Evolutionary conservation across 768 basidiomycete genomes (phyloP).

Genomic region (Suillus alpinus): DNA sequence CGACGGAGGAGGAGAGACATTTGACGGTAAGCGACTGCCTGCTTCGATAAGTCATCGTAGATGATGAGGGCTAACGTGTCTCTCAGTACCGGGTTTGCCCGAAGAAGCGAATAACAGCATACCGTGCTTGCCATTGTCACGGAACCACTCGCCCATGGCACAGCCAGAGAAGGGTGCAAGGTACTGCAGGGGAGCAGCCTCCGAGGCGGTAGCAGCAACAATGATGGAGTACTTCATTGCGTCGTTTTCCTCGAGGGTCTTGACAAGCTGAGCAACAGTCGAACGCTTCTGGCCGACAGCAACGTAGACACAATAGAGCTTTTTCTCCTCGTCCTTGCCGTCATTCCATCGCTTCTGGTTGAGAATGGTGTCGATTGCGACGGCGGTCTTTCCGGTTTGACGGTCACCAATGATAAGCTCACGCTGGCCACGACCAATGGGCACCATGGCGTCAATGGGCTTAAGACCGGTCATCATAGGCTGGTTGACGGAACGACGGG

Average conservation of each 20-base stretch:
- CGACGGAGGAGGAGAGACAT: constrained; percentile 99
- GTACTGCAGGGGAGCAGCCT: constrained; percentile 98
- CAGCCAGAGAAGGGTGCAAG: constrained; percentile 99
- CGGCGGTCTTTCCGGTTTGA: constrained; percentile 99
- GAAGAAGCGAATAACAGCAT: constrained; percentile 20
- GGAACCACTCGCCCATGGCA: constrained; percentile 99
- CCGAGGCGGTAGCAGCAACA: constrained; percentile 98
- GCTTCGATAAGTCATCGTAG: constrained; percentile 99
- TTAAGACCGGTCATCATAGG: constrained; percentile 99
- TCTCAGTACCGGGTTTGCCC: constrained; percentile 1
- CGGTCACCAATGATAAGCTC: constrained; percentile 99
- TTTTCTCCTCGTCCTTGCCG: constrained; percentile 93
- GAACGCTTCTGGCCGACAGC: constrained; percentile 99
- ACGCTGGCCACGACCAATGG: constrained; percentile 99
- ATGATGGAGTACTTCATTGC: constrained; percentile 99
- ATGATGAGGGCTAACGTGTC: constrained; percentile 78
- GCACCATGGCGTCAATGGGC: constrained; percentile 99
- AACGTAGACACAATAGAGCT: constrained; percentile 99
- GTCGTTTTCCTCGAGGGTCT: constrained; percentile 99
- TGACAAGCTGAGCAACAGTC: constrained; percentile 98
- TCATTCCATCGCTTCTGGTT: constrained; percentile 99
- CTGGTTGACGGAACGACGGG: constrained; percentile 99
- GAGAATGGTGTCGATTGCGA: constrained; percentile 99
- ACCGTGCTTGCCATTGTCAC: constrained; percentile 99
- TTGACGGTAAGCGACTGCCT: constrained; percentile 99